A percentile compares a stretch with the other conserved stretches of the same genome.
Evolutionary conservation across 306 rosid species (phyloP).

Genomic region (Vicia faba): DNA sequence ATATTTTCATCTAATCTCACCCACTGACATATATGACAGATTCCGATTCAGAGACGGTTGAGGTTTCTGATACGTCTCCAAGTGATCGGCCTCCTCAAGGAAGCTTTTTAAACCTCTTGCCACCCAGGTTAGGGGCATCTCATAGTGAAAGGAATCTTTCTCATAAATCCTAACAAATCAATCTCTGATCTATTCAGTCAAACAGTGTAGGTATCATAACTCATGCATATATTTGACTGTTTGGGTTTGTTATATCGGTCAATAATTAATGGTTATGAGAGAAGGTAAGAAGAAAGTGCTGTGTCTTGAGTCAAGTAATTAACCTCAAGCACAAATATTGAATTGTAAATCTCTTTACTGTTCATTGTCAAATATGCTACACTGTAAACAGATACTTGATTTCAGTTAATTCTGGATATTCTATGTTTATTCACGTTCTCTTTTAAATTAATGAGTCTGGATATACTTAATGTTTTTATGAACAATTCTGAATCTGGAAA

Average conservation of each 20-base stretch:
- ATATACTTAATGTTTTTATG: neutral
- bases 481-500: conserved; percentile 26
- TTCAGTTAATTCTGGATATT: conserved; percentile 5
- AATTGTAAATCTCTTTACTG: conserved; percentile 40
- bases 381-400: conserved; percentile 41
- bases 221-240: conserved; percentile 34
- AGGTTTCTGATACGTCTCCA: conserved; percentile 42
- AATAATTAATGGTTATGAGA: conserved; percentile 31
- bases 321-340: conserved; percentile 33
- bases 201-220: conserved; percentile 43
- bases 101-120: conserved; percentile 76
- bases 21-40: conserved; percentile 44
- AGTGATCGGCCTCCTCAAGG: conserved; percentile 55
- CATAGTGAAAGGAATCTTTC: conserved; percentile 43
- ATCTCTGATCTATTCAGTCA: conserved; percentile 26
- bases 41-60: conserved; percentile 56
- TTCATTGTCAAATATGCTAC: conserved; percentile 36
- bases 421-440: conserved; percentile 38
- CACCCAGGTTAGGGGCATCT: conserved; percentile 59
- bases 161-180: conserved; percentile 50
- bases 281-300: conserved; percentile 40
- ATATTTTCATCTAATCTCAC: conserved; percentile 41
- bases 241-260: conserved; percentile 36
- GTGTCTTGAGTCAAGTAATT: conserved; percentile 38
- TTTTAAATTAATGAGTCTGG: conserved; percentile 32